Conservation (phyloP, 352 stramenopile species). For the Globisporangium irregulare region DNA sequence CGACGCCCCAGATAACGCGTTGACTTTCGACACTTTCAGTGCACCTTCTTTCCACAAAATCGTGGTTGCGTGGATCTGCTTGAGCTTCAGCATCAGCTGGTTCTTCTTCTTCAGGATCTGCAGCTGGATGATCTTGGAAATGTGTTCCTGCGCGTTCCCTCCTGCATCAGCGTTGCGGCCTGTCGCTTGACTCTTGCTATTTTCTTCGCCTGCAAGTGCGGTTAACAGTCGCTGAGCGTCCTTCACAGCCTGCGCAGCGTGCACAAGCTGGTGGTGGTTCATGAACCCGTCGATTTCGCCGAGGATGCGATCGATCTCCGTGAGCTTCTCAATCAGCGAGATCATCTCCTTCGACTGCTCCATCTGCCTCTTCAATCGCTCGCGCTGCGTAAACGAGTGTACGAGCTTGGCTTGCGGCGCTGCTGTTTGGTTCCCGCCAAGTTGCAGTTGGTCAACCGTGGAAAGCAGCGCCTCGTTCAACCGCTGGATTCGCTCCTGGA, state of each 20-base stretch:
- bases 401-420: constrained; percentile 40
- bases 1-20: neutral
- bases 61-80: constrained; percentile 40
- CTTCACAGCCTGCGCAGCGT: constrained; percentile 37
- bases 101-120: constrained; percentile 59
- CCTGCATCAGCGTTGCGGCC: neutral
- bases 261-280: constrained; percentile 41
- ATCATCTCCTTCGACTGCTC: constrained; percentile 64
- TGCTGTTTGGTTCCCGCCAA: constrained; percentile 16
- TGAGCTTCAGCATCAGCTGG: constrained; percentile 42
- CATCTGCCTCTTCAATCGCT: constrained; percentile 58
- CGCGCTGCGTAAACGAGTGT: constrained; percentile 50
- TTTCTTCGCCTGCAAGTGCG: constrained; percentile 21
- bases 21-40: constrained; percentile 27
- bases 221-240: constrained; percentile 35
- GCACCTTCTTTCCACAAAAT: constrained; percentile 38
- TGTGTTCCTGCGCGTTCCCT: constrained; percentile 10
- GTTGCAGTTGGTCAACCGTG: constrained; percentile 51
- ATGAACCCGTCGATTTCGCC: constrained; percentile 46
- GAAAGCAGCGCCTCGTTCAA: constrained; percentile 44
- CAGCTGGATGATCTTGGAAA: constrained; percentile 40
- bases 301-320: constrained; percentile 48
- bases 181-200: neutral
- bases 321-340: constrained; percentile 65
- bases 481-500: constrained; percentile 44